Percentiles rank a stretch among this genome's conserved stretches.
These are phyloP conservation scores for Blastobotrys indianensis DNA, from an alignment of 1,139 yeast genomes.

Conservation along the genomic window DNA sequence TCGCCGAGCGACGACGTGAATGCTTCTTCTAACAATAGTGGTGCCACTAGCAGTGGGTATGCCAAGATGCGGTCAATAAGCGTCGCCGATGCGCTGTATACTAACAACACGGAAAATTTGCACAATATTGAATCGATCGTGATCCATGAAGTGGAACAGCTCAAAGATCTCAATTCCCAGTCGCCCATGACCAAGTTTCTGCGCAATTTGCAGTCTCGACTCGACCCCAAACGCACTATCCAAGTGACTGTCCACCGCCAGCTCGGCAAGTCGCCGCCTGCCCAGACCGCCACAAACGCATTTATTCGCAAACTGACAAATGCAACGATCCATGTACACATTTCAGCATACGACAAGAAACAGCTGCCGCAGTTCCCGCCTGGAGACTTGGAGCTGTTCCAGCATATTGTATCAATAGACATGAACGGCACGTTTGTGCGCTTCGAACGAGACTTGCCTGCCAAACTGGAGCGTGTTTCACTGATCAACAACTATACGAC, in stretches of 20 bases:
- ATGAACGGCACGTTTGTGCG: constrained; percentile 6
- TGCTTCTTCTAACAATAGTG: background rate
- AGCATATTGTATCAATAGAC: constrained; percentile 1
- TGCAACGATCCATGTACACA: background rate
- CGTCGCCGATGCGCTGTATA: background rate
- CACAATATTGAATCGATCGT: constrained; percentile 1
- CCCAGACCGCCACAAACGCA: constrained; percentile 8
- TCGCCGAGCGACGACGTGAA: background rate
- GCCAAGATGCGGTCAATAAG: background rate
- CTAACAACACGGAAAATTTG: constrained; percentile 1
- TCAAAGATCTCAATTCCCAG: constrained; percentile 7
- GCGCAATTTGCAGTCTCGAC: background rate
- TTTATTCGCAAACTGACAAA: constrained; percentile 4
- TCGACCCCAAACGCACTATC: background rate
- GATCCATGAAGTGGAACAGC: background rate
- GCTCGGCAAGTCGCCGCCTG: constrained; percentile 3
- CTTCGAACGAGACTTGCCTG: constrained; percentile 4
- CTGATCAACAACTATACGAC: constrained; percentile 4
- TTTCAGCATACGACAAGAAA: background rate
- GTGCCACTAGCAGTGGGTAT: background rate
- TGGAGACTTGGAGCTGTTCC: constrained; percentile 10
- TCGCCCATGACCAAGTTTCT: constrained; percentile 9
- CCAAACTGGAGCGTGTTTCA: background rate
- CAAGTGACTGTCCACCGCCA: constrained; percentile 1
- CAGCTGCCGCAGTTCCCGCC: constrained; percentile 8